phyloP scores from a whole-genome alignment of 371 early-diverging fungal genomes.

The Ecytonucleospora hepatopenaei region DNA sequence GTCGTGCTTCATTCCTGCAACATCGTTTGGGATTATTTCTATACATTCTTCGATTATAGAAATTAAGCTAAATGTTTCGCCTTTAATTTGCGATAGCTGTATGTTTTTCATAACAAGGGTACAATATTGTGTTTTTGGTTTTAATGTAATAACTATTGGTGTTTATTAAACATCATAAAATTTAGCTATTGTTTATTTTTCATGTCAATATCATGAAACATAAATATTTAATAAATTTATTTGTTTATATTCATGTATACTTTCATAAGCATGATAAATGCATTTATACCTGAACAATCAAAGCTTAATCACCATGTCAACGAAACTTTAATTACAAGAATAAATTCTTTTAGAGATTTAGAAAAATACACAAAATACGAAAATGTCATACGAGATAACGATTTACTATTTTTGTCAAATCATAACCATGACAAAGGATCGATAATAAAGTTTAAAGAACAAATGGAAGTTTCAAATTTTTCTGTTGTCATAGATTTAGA shows the following conservation, averaged over 20 bases:
- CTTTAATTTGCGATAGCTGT: constrained; percentile 32
- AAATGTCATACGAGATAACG: not conserved
- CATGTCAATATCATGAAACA: not conserved
- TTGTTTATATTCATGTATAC: not conserved
- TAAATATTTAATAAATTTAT: not conserved
- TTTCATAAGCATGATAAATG: too few species aligned
- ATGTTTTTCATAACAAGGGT: constrained; percentile 33
- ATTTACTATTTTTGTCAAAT: constrained; percentile 11
- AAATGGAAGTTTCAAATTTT: constrained; percentile 39
- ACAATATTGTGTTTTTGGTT: not conserved
- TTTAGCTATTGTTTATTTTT: not conserved
- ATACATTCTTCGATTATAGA: constrained; percentile 27
- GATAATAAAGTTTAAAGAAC: constrained; percentile 38
- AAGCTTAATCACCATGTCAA: constrained; percentile 5
- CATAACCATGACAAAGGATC: constrained; percentile 25
- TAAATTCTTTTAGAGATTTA: not conserved
- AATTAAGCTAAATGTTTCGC: constrained; percentile 17
- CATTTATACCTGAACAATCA: not conserved
- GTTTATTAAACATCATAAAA: not conserved
- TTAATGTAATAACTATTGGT: not conserved
- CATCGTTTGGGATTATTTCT: constrained; percentile 12
- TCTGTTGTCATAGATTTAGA: constrained; percentile 33
- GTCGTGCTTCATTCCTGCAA: not conserved
- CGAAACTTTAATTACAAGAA: constrained; percentile 2
- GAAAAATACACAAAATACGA: constrained; percentile 3